Percentiles rank a stretch among this genome's conserved stretches.
Evolutionary conservation across 495 filamentous ascomycete genomes (phyloP).

Genomic region (Astrocystis sublimbata): DNA sequence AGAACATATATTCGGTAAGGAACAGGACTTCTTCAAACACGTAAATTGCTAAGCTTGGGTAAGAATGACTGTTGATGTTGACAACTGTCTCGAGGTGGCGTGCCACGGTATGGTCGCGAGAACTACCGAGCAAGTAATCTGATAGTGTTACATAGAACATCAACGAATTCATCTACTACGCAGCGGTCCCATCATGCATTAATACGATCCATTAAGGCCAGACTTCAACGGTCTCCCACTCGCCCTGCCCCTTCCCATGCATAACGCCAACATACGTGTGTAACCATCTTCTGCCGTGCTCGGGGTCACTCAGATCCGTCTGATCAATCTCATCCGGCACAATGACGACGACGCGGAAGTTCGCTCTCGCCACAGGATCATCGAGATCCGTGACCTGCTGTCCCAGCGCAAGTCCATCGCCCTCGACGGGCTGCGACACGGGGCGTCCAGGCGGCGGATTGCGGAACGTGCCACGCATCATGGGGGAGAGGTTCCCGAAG

Average conservation of each 20-base stretch:
- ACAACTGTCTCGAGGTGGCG: too few species aligned
- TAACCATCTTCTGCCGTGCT: conserved; percentile 63
- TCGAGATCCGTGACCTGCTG: conserved; percentile 68
- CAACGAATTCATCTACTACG: too few species aligned
- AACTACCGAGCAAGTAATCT: too few species aligned
- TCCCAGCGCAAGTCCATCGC: conserved; percentile 59
- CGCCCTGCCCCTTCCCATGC: conserved; percentile 46
- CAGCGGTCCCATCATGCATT: neutral
- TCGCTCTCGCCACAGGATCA: conserved; percentile 66
- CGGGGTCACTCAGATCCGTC: conserved; percentile 67
- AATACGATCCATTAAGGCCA: conserved; percentile 65
- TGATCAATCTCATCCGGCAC: conserved; percentile 78
- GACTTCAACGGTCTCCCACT: conserved; percentile 76
- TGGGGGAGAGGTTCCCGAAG: conserved; percentile 82
- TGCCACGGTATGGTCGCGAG: too few species aligned
- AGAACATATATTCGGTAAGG: too few species aligned
- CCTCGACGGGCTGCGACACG: conserved; percentile 43
- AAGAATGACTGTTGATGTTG: too few species aligned
- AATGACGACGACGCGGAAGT: conserved; percentile 86
- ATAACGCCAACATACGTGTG: conserved; percentile 57
- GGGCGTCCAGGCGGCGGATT: conserved; percentile 74
- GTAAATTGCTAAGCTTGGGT: too few species aligned
- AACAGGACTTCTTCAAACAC: too few species aligned
- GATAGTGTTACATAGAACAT: too few species aligned
- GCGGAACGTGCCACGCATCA: conserved; percentile 75